Evolutionary conservation across 768 basidiomycete species (phyloP).

Genomic region (Phlebiopsis gigantea): DNA sequence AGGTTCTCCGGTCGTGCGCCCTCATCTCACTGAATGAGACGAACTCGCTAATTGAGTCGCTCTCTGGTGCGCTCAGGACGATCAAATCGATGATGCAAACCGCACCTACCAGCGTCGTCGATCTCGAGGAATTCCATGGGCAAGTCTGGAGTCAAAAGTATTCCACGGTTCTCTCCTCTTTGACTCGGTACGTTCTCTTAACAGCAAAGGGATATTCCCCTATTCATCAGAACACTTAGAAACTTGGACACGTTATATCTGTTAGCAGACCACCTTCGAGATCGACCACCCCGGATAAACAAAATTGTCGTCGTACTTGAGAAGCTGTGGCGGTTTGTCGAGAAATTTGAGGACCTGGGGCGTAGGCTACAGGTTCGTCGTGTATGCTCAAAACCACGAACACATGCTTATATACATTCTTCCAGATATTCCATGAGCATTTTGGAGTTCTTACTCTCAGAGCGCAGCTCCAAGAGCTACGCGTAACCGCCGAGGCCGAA

Average conservation of each 20-base stretch:
- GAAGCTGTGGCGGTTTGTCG: conserved; percentile 3
- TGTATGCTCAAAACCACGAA: neutral
- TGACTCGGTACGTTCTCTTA: neutral
- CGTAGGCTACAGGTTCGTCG: neutral
- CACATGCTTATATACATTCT: neutral
- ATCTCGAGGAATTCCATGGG: neutral
- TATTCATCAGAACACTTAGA: neutral
- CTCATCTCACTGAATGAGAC: neutral
- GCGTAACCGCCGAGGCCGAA: neutral
- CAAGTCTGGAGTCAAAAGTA: neutral
- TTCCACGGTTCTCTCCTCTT: neutral
- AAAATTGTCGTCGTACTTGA: neutral
- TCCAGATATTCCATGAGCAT: neutral
- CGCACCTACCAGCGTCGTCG: neutral
- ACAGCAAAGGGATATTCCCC: no score
- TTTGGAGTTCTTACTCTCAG: neutral
- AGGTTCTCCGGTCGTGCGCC: neutral
- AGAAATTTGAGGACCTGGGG: conserved; percentile 9
- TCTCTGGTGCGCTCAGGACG: neutral
- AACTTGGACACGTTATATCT: neutral
- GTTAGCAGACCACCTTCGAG: neutral
- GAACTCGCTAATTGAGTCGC: neutral
- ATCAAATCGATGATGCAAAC: neutral
- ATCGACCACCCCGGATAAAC: conserved; percentile 2
- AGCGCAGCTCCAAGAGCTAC: neutral